Evolutionary conservation across 192 early-diverging fungal genomes (phyloP), one percentile per base, ranked within the genome.

Genomic region (Backusella psychrophila): DNA sequence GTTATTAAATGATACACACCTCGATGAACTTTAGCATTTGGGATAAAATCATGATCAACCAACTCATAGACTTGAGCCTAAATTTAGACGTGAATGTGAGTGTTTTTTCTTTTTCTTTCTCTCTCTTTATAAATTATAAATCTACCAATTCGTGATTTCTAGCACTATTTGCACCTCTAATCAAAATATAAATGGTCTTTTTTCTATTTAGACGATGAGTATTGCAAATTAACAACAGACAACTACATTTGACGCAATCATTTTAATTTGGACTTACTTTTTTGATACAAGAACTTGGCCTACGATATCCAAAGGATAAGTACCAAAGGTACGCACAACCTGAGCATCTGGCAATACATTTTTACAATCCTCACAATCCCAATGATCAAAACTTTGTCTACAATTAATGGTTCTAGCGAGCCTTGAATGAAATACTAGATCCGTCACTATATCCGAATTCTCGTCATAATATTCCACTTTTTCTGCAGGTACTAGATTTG

Each of bases 351-450:
- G 66, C 8, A 68, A 68, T 14, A 68, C 35, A 0, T 68, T 6
- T 35, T 68, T 36, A 68, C 66, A 68, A 35, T 36, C 33, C 4
- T 33, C 66, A 36, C 66, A 68, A 36, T 68, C 66, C 66, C 66
- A 68, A 33, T 68, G 35, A 36, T 68, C 66, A 33, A 68, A 6
- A 1, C 66, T 68, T 31, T 1, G n/a, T 19, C 66, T 68, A 68
- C 66, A 68, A 36, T 68, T 68, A 21, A n/a, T 36, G 14, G 66
- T 68, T 68, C 35, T 68, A 68, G 26, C 17, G 2, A 68, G 29
- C 17, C 33, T 36, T 19, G 66, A 68, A 19, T 68, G 35, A 5
- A 68, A 68, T 3, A 1, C 14, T 8, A 68, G 6, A 36, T 68
- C 66, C 1, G 14, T 2, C 17, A 68, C 35, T 9, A 33, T 19